A percentile compares a stretch with the other conserved stretches of the same genome.
phyloP scores from a whole-genome alignment of 2,329 filamentous ascomycete genomes.

The Hypoxylon rubiginosum region DNA sequence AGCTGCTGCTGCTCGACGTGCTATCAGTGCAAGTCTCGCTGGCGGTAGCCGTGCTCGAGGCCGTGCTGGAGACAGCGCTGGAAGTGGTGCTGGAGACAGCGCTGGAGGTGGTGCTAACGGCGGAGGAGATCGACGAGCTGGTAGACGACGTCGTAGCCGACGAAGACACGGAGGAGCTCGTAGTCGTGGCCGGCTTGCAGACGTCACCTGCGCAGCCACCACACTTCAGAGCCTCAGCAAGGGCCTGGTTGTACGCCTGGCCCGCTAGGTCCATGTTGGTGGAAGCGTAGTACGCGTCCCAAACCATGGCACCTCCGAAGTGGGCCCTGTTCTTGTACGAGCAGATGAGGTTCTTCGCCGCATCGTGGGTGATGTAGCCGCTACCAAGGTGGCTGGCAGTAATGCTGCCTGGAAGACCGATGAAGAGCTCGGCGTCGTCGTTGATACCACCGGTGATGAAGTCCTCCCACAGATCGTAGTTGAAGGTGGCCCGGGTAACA shows the following conservation, averaged over 20 bases:
- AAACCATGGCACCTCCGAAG: conserved; percentile 63
- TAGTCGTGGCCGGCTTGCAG: conserved; percentile 28
- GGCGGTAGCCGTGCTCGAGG: too few relatives aligned
- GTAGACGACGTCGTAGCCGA: conserved; percentile 17
- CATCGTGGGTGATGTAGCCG: conserved; percentile 53
- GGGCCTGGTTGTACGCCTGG: conserved; percentile 56
- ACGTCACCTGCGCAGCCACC: conserved; percentile 52
- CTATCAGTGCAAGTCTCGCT: background rate
- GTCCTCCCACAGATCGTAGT: conserved; percentile 59
- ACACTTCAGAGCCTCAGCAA: conserved; percentile 55
- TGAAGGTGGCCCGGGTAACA: conserved; percentile 52
- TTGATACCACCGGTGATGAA: conserved; percentile 55
- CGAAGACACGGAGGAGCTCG: conserved; percentile 26
- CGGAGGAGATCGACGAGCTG: conserved; percentile 13
- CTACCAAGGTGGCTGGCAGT: conserved; percentile 42
- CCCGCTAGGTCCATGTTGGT: conserved; percentile 50
- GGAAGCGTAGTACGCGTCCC: conserved; percentile 57
- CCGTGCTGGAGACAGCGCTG: conserved; percentile 15
- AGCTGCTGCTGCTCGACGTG: too few relatives aligned
- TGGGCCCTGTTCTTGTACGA: conserved; percentile 52
- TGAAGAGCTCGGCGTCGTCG: conserved; percentile 60
- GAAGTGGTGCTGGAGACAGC: conserved; percentile 1
- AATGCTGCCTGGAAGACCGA: conserved; percentile 57
- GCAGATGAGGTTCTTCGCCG: conserved; percentile 57
- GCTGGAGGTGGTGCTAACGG: conserved; percentile 11